Conservation (phyloP, 345 rosid genomes). For the Firmiana major region DNA sequence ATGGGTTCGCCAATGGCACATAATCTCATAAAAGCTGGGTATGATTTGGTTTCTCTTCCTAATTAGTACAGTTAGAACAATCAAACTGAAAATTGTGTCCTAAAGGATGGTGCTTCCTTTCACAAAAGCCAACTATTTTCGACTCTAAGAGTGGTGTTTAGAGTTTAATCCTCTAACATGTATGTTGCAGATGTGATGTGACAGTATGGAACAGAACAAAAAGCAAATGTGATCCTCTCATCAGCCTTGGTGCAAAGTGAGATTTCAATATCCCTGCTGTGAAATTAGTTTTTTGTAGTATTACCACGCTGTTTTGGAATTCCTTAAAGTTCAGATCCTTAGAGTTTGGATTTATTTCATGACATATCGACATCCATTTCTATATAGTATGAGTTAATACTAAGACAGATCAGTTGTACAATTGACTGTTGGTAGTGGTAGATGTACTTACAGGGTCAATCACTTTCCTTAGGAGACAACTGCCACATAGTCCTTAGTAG, state of each 20-base stretch:
- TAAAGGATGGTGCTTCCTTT: neutral
- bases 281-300: neutral
- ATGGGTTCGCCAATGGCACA: slow-evolving; percentile 96
- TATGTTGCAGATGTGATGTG: slow-evolving; percentile 64
- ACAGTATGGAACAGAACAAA: slow-evolving; percentile 90
- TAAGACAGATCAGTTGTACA: neutral
- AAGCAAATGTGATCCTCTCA: slow-evolving; percentile 89
- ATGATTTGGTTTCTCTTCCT: slow-evolving; percentile 18
- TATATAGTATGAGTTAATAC: neutral
- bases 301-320: neutral
- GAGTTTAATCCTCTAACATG: slow-evolving; percentile 2
- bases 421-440: neutral
- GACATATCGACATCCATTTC: neutral
- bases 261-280: slow-evolving; percentile 18
- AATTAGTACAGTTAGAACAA: slow-evolving; percentile 5
- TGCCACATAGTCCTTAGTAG: neutral
- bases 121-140: neutral
- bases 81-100: neutral
- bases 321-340: neutral
- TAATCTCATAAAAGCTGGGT: slow-evolving; percentile 93
- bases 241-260: slow-evolving; percentile 85
- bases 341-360: neutral
- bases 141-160: neutral
- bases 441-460: neutral
- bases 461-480: neutral